These are phyloP conservation scores for Urtica urens DNA, from an alignment of 306 rosid species.

Conservation along the genomic window DNA sequence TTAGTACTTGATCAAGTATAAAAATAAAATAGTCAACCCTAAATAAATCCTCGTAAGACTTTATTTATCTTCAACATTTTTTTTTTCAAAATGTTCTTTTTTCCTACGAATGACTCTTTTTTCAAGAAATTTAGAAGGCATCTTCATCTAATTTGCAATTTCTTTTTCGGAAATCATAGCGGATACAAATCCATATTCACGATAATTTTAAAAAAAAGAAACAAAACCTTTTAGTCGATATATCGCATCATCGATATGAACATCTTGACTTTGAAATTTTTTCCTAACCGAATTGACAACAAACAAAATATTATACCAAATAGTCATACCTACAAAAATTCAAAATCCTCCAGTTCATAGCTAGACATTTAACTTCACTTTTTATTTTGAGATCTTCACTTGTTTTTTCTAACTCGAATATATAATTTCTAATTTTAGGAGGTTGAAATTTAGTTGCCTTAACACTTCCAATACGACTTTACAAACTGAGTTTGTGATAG, in stretches of 20 bases:
- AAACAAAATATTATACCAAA: background rate
- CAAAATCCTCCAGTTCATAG: background rate
- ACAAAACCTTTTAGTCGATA: background rate
- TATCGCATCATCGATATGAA: too few relatives aligned
- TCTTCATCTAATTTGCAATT: too few relatives aligned
- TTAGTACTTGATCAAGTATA: constrained; percentile 8
- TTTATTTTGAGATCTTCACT: too few relatives aligned
- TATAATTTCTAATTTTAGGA: background rate
- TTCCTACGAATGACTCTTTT: background rate
- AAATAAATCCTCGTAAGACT: background rate
- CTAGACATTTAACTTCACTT: background rate
- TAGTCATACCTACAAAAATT: background rate
- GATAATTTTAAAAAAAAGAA: constrained; percentile 3
- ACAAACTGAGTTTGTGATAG: background rate
- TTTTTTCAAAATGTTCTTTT: background rate
- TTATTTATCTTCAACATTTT: background rate
- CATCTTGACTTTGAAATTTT: too few relatives aligned
- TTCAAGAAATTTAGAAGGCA: background rate
- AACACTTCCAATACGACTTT: background rate
- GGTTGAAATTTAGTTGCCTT: too few relatives aligned
- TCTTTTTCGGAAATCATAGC: background rate
- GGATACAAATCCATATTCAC: background rate
- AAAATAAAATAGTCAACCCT: background rate
- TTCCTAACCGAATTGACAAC: too few relatives aligned
- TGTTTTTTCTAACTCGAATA: too few relatives aligned